Base-by-base conservation (phyloP, 208 protist species). In the Crithidia bombi region DNA sequence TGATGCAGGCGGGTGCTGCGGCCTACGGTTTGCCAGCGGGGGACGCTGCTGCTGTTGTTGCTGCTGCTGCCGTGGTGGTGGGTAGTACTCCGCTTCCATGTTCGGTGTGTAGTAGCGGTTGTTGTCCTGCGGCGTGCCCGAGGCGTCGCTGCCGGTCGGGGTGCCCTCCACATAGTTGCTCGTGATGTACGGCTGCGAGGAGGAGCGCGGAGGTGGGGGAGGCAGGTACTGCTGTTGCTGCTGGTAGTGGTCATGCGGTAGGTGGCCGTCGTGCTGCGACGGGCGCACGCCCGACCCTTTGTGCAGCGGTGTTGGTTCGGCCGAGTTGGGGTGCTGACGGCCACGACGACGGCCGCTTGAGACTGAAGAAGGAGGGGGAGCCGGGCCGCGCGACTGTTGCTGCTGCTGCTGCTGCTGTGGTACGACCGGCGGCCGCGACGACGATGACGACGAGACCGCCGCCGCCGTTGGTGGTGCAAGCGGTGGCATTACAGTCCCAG, bases 151-250 rank as follows among this genome's bases (percentile, higher is more conserved):
- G 59, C 59, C 59, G 32, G 36, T 54, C 2, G 59, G 59, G 5
- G 59, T 65, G 32, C 30, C 59, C 17, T 65, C 59, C 1, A 30
- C 17, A 12, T 65, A 65, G 12, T n/a, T 17, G 51, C 26, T 59
- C 21, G 71, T 44, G 30, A 61, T 59, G 49, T 43, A 66, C 65
- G 55, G 51, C 56, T 71, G 65, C 39, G 65, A 70, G 26, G 38
- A 49, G 2, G 65, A 33, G 5, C 64, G 64, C 41, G 49, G 49
- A 15, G 56, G 64, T 28, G 26, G n/a, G n/a, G n/a, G 50, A 38
- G 12, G 57, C 44, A 23, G 36, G 15, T 30, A 30, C 33, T 59
- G 46, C 51, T 38, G 61, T 26, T 23, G 15, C 35, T 28, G 62
- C 23, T 19, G 32, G 2, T 21, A 15, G 28, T 9, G 50, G 25